Percentiles rank a stretch among this genome's conserved stretches.
Evolutionary conservation across 2,329 filamentous ascomycete species (phyloP).

Genomic region (Lizonia empirigonia): DNA sequence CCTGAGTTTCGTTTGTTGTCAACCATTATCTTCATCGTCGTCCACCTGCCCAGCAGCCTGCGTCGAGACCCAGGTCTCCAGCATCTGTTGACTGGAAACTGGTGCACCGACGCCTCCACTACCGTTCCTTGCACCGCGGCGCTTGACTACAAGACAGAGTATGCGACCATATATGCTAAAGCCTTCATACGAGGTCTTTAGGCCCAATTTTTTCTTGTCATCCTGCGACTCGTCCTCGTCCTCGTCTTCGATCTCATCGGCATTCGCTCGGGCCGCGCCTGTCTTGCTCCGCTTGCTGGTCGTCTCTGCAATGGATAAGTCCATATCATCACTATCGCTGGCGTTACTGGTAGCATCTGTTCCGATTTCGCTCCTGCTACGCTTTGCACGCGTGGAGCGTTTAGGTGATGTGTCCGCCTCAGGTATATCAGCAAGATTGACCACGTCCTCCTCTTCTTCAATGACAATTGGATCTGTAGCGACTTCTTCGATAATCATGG

Average conservation of each 20-base stretch:
- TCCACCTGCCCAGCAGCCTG: slow-evolving; percentile 47
- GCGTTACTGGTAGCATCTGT: slow-evolving; percentile 20
- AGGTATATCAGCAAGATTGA: slow-evolving; percentile 63
- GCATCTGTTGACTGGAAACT: slow-evolving; percentile 47
- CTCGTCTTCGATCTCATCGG: slow-evolving; percentile 26
- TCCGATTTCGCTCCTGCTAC: slow-evolving; percentile 12
- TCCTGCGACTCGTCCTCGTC: slow-evolving; percentile 60
- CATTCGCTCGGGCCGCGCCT: slow-evolving; percentile 15
- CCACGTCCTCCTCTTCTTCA: slow-evolving; percentile 62
- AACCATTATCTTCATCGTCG: slow-evolving; percentile 44
- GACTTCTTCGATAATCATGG: slow-evolving; percentile 50
- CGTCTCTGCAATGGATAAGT: slow-evolving; percentile 32
- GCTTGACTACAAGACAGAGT: slow-evolving; percentile 85
- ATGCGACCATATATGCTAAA: slow-evolving; percentile 96
- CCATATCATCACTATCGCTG: slow-evolving; percentile 43
- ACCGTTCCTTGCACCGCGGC: slow-evolving; percentile 55
- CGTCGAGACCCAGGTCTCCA: slow-evolving; percentile 52
- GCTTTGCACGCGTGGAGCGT: slow-evolving; percentile 24
- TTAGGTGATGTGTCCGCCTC: slow-evolving; percentile 40
- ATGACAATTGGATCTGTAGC: slow-evolving; percentile 54
- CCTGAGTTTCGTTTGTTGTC: too few species aligned
- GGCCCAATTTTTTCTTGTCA: slow-evolving; percentile 88
- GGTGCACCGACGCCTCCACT: slow-evolving; percentile 24
- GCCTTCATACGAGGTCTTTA: slow-evolving; percentile 90
- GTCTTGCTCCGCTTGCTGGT: slow-evolving; percentile 27